Evolutionary conservation across 352 stramenopile genomes (phyloP).

Genomic region (Globisporangium yorkense): DNA sequence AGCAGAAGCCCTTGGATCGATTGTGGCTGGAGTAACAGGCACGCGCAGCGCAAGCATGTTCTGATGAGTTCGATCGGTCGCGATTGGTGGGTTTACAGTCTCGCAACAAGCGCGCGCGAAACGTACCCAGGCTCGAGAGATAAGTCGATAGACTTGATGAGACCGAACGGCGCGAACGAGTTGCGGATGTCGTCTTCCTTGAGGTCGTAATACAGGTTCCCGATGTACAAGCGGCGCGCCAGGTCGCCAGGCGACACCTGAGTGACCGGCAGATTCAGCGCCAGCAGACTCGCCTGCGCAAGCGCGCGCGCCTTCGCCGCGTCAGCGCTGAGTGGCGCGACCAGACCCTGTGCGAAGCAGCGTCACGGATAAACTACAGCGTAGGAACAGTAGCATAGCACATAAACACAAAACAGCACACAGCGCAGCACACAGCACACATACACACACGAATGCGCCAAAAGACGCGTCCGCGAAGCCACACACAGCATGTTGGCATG

Average conservation of each 20-base stretch:
- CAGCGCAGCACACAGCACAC: no score
- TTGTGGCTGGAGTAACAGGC: constrained; percentile 25
- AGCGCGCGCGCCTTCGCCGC: constrained; percentile 51
- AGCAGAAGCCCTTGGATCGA: constrained; percentile 78
- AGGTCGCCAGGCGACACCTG: constrained; percentile 56
- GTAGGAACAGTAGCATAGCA: constrained; percentile 14
- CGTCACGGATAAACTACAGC: constrained; percentile 39
- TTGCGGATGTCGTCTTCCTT: constrained; percentile 73
- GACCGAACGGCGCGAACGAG: constrained; percentile 58
- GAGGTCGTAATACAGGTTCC: constrained; percentile 79
- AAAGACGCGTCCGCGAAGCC: not conserved
- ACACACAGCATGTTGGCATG: not conserved
- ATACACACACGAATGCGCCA: constrained; percentile 4
- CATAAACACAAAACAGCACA: constrained; percentile 10
- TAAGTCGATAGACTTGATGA: constrained; percentile 69
- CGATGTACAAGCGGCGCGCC: constrained; percentile 68
- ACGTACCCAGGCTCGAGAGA: constrained; percentile 67
- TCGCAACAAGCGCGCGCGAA: no score
- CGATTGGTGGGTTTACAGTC: not conserved
- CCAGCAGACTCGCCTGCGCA: constrained; percentile 64
- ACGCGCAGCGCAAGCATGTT: not conserved
- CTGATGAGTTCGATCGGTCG: not conserved
- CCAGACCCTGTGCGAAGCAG: constrained; percentile 33
- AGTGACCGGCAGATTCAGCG: constrained; percentile 40
- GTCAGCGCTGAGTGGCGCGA: constrained; percentile 41